Conservation (phyloP, 768 basidiomycete genomes). For the Calocybe cyanea region DNA sequence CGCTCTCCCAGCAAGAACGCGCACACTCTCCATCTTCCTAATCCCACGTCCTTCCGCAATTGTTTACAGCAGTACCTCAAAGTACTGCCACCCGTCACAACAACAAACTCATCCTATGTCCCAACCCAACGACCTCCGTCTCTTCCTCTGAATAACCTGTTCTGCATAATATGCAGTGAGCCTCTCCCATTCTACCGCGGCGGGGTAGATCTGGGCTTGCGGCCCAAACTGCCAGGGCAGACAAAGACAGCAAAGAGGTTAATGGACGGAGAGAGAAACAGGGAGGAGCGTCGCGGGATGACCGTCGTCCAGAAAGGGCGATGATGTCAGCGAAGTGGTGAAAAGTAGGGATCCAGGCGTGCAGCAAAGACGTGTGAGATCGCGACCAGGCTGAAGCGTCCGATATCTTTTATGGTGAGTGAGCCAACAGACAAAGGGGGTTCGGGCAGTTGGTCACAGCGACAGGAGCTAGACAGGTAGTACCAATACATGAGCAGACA, state of each 20-base stretch:
- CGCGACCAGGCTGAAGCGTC: conserved; percentile 63
- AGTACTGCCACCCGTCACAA: conserved; percentile 39
- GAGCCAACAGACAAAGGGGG: conserved; percentile 37
- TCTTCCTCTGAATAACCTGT: conserved; percentile 33
- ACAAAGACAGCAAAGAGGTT: conserved; percentile 9
- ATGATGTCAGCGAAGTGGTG: no score
- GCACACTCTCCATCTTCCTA: conserved; percentile 61
- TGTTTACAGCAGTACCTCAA: conserved; percentile 59
- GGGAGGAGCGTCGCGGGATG: conserved; percentile 18
- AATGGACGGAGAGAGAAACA: conserved; percentile 24
- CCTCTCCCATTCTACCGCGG: conserved; percentile 33
- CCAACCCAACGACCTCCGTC: conserved; percentile 43
- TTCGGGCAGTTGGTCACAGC: conserved; percentile 66
- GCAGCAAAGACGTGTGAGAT: conserved; percentile 64
- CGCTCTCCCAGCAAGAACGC: conserved; percentile 52
- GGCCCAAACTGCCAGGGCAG: no score
- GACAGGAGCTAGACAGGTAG: conserved; percentile 54
- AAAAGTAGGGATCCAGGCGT: conserved; percentile 59
- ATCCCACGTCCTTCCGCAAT: conserved; percentile 57
- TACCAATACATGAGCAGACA: conserved; percentile 66
- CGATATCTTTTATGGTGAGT: conserved; percentile 43
- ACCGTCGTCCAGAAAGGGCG: conserved; percentile 5
- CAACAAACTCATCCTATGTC: conserved; percentile 43
- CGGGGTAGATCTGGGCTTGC: no score
- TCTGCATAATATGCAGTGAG: conserved; percentile 32